Evolutionary conservation across 78 protist genomes (phyloP).

Genomic region (Diacronema lutheri): DNA sequence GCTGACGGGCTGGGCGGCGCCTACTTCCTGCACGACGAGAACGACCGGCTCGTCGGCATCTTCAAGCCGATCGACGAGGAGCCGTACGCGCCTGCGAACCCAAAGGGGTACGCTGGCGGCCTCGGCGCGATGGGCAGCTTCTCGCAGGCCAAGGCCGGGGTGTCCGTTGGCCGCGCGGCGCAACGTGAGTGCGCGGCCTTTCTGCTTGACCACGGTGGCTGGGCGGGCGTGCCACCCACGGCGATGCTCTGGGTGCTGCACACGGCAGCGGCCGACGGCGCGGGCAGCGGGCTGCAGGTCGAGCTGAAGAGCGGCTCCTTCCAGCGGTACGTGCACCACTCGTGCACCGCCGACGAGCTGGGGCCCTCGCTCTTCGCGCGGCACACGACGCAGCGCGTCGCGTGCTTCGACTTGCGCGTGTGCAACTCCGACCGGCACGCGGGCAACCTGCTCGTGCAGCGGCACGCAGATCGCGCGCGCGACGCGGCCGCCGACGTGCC

Average conservation of each 20-base stretch:
- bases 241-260: too few relatives aligned
- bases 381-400: not conserved
- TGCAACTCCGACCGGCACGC: not conserved
- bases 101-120: not conserved
- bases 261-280: too few relatives aligned
- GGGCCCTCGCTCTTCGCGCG: not conserved
- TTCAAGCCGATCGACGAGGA: constrained; percentile 5
- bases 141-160: not conserved
- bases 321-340: not conserved
- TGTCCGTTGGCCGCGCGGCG: not conserved
- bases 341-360: not conserved
- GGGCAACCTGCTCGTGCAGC: not conserved
- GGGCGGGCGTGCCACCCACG: not conserved
- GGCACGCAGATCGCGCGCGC: not conserved
- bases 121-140: too few relatives aligned
- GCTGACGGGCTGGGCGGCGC: constrained; percentile 2
- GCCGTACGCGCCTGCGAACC: not conserved
- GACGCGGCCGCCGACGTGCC: too few relatives aligned
- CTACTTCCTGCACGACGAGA: not conserved
- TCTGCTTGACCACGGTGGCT: not conserved
- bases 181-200: not conserved
- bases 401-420: not conserved
- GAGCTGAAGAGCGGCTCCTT: not conserved
- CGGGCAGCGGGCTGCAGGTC: too few relatives aligned
- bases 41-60: not conserved